Base-by-base conservation (phyloP, 306 rosid species). In the Trifolium fragiferum region DNA sequence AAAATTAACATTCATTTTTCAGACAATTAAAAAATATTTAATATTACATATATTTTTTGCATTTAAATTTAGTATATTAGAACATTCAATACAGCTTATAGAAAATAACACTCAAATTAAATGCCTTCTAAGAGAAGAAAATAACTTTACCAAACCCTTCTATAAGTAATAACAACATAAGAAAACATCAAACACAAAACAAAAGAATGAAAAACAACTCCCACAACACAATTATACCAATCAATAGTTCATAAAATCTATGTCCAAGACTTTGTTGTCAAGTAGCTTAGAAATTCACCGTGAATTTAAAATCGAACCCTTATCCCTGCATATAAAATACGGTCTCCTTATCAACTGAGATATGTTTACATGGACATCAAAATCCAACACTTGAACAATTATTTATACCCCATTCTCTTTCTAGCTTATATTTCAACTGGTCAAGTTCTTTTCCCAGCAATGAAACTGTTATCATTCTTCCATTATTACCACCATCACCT, bases 401-500 rank as follows among this genome's bases (percentile, higher is more conserved):
- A 4, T 51, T 25, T 30, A 87, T 73, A 25, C 70, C 51, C 93
- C 93, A 90, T 57, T 84, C 80, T 27, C 50, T 72, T 32, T 27
- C 54, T 30, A 93, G 72, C 59, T 85, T 79, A 61, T 15, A 21
- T 66, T 75, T 83, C 21, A 92, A 81, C 40, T 8, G 82, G 4
- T 58, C 32, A 33, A 90, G 74, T 44, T 86, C 78, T n/a, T 82
- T 69, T 19, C 60, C 76, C 4, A 88, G 92, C 50, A 88, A 58
- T 4, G 83, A 75, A 66, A 87, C 83, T 2, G 87, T 87, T 15
- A 90, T 57, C 14, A 66, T 65, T 55, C 86, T 77, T 32, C 87
- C 92, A 65, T 55, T 46, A 7, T 54, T 40, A n/a, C 57, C 73
- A 15, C 55, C 84, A 3, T 37, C 30, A 44, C 51, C 59, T 40